Evolutionary conservation across 352 stramenopile species (phyloP).

Genomic region (Phytophthora vignae): DNA sequence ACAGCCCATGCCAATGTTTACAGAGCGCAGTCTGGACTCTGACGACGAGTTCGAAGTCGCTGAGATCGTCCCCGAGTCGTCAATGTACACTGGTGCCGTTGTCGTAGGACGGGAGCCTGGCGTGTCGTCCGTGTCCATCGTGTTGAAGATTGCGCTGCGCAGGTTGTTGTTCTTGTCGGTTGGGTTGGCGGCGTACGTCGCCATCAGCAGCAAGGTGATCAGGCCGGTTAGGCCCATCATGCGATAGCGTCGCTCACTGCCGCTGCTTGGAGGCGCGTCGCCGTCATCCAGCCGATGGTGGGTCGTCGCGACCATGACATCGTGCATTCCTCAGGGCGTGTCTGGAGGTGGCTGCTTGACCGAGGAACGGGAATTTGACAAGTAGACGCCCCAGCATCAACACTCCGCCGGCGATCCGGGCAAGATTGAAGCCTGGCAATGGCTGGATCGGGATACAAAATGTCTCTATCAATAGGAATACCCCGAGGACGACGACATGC

Average conservation of each 20-base stretch:
- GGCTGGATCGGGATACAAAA: too few relatives aligned
- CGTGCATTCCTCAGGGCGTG: slow-evolving; percentile 23
- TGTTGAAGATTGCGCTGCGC: slow-evolving; percentile 7
- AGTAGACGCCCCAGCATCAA: slow-evolving; percentile 12
- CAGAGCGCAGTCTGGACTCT: slow-evolving; percentile 22
- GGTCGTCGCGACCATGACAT: slow-evolving; percentile 18
- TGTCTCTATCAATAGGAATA: too few relatives aligned
- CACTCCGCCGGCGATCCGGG: background rate
- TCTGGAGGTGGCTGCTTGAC: slow-evolving; percentile 2
- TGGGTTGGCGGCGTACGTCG: slow-evolving; percentile 11
- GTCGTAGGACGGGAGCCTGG: background rate
- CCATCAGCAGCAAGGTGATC: slow-evolving; percentile 29
- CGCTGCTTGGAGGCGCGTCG: background rate
- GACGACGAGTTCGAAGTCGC: slow-evolving; percentile 16
- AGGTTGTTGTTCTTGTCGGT: slow-evolving; percentile 8
- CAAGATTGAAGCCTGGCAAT: slow-evolving; percentile 1
- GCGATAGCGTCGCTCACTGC: slow-evolving; percentile 19
- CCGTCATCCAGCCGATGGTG: slow-evolving; percentile 32
- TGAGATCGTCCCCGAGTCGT: slow-evolving; percentile 24
- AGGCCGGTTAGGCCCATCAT: slow-evolving; percentile 24
- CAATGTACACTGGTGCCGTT: slow-evolving; percentile 13
- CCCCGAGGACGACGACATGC: too few relatives aligned
- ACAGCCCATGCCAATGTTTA: slow-evolving; percentile 53
- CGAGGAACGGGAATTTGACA: slow-evolving; percentile 11
- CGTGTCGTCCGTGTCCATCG: slow-evolving; percentile 17